Conservation (phyloP, 2,329 filamentous ascomycete species). For the Fulvia fulva region DNA sequence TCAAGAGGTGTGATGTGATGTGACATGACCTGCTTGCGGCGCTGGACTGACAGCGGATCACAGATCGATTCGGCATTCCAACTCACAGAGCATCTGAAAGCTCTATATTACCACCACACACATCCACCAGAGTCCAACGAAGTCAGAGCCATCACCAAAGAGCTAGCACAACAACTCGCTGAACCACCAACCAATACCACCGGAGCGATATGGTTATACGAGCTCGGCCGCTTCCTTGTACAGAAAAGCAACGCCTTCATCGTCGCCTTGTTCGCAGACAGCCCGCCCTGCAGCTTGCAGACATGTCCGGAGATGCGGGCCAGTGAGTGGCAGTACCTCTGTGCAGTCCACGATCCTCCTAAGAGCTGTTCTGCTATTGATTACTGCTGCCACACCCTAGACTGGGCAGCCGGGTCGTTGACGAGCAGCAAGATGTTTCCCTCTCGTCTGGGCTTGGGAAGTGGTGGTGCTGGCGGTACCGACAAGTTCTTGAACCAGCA, state of each 20-base stretch:
- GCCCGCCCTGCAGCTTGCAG: constrained; percentile 77
- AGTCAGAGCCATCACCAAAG: constrained; percentile 69
- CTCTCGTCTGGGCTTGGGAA: constrained; percentile 65
- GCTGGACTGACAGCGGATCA: constrained; percentile 17
- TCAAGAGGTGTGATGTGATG: constrained; percentile 62
- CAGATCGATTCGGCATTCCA: constrained; percentile 97
- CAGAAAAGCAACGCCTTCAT: constrained; percentile 91
- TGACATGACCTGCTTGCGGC: not conserved
- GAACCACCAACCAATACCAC: constrained; percentile 78
- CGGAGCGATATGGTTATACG: constrained; percentile 90
- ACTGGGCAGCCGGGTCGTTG: constrained; percentile 93
- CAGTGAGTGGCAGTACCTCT: constrained; percentile 98
- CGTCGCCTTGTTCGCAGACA: constrained; percentile 87
- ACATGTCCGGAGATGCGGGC: constrained; percentile 99
- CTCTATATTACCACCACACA: constrained; percentile 80
- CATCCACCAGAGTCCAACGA: constrained; percentile 68
- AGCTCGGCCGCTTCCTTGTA: constrained; percentile 92
- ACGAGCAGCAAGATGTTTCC: constrained; percentile 95
- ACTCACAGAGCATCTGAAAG: constrained; percentile 92
- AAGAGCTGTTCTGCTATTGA: constrained; percentile 98
- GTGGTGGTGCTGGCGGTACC: constrained; percentile 26
- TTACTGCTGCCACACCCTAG: constrained; percentile 97
- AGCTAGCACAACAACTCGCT: constrained; percentile 71
- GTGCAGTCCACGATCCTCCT: constrained; percentile 92
- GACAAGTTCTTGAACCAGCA: constrained; percentile 49